Evolutionary conservation across 1,284 basidiomycete genomes (phyloP).

Genomic region (Tremellales sp.): DNA sequence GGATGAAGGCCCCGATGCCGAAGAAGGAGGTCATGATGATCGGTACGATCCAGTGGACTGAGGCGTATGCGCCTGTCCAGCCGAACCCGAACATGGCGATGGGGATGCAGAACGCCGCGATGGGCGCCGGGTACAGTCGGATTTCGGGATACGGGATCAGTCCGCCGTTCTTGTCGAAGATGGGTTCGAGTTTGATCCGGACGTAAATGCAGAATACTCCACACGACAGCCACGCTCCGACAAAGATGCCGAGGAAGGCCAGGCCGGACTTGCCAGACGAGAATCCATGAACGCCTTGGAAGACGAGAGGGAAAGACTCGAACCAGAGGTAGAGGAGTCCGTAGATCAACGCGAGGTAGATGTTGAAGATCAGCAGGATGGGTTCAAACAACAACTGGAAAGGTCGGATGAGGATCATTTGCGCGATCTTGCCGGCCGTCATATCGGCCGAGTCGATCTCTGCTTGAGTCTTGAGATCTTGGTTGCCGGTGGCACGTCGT

Average conservation of each 20-base stretch:
- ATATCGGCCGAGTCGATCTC: conserved; percentile 18
- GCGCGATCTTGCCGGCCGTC: conserved; percentile 3
- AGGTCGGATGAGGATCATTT: conserved; percentile 15
- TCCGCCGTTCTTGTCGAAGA: conserved; percentile 17
- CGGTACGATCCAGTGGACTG: conserved; percentile 23
- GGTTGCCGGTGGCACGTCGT: conserved; percentile 39
- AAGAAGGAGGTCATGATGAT: conserved; percentile 20
- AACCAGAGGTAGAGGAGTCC: conserved; percentile 13
- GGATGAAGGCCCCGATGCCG: conserved; percentile 16
- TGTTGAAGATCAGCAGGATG: conserved; percentile 15
- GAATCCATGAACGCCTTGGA: conserved; percentile 11
- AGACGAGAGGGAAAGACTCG: conserved; percentile 22
- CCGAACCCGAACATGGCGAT: conserved; percentile 20
- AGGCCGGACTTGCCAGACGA: conserved; percentile 13
- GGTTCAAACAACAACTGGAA: conserved; percentile 9
- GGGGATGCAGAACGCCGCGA: conserved; percentile 20
- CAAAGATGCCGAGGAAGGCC: conserved; percentile 14
- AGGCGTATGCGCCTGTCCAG: conserved; percentile 8
- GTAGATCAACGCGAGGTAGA: conserved; percentile 19
- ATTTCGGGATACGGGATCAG: conserved; percentile 18
- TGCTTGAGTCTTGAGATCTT: conserved; percentile 20
- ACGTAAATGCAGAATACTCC: conserved; percentile 14
- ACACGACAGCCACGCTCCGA: conserved; percentile 11
- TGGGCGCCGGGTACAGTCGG: conserved; percentile 8
- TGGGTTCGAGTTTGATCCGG: conserved; percentile 14